Evolutionary conservation across 2,329 filamentous ascomycete genomes (phyloP).

Genomic region (Aspergillus japonicus): DNA sequence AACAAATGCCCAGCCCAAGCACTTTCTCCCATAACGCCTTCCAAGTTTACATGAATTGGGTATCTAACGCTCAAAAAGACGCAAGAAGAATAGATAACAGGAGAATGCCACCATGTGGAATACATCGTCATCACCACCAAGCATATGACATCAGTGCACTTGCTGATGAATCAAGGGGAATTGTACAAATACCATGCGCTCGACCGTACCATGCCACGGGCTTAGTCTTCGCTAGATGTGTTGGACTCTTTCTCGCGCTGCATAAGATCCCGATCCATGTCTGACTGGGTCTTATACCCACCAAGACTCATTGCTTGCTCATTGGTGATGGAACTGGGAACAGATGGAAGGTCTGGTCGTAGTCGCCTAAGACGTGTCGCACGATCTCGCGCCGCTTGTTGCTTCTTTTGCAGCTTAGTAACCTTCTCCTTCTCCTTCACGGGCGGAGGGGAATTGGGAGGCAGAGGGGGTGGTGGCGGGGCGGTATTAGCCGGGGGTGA

Average conservation of each 20-base stretch:
- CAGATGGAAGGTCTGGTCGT: slow-evolving; percentile 30
- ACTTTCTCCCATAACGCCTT: not conserved
- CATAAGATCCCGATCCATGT: slow-evolving; percentile 34
- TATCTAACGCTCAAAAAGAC: slow-evolving; percentile 6
- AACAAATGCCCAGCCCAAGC: not conserved
- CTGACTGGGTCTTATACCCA: slow-evolving; percentile 31
- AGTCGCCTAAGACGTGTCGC: slow-evolving; percentile 30
- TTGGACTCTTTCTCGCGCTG: slow-evolving; percentile 23
- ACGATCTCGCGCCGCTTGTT: slow-evolving; percentile 29
- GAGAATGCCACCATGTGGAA: not conserved
- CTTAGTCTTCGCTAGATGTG: slow-evolving; percentile 5
- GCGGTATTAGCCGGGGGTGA: slow-evolving; percentile 20
- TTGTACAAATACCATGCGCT: not conserved
- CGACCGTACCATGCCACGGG: not conserved
- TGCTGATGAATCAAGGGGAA: not conserved
- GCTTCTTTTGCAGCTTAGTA: slow-evolving; percentile 28
- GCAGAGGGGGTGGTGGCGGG: slow-evolving; percentile 26
- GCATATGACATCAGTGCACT: not conserved
- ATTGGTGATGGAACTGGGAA: slow-evolving; percentile 29
- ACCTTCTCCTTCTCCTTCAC: slow-evolving; percentile 20
- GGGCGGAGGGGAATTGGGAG: slow-evolving; percentile 13
- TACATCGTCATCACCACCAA: not conserved
- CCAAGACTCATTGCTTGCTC: slow-evolving; percentile 31
- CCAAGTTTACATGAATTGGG: not conserved
- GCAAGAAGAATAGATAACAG: not conserved